Percentiles rank a stretch among this genome's conserved stretches.
phyloP scores from a whole-genome alignment of 192 early-diverging fungal species.

The Rhizoclosmatium sp. region DNA sequence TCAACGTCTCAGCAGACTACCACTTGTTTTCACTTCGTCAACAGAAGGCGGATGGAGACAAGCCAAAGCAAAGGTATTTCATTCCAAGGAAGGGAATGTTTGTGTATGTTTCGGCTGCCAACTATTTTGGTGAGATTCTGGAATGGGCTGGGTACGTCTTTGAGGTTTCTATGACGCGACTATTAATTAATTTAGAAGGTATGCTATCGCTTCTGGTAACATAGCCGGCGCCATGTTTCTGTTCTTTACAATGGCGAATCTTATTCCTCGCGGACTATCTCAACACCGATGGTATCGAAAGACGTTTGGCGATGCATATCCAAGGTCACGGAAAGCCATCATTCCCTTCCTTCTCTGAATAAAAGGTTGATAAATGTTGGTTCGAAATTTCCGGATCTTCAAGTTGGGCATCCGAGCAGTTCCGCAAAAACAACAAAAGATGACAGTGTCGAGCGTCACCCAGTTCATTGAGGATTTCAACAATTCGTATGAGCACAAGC shows the following conservation, averaged over 20 bases:
- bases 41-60: neutral
- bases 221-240: slow-evolving; percentile 29
- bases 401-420: neutral
- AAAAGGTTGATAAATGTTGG: neutral
- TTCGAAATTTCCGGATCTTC: neutral
- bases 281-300: slow-evolving; percentile 44
- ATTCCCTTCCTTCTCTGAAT: slow-evolving; percentile 42
- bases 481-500: slow-evolving; percentile 40
- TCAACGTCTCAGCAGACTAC: slow-evolving; percentile 39
- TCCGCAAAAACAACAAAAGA: neutral
- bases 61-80: slow-evolving; percentile 34
- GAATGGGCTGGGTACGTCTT: slow-evolving; percentile 47
- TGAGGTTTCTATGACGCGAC: neutral
- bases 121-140: slow-evolving; percentile 52
- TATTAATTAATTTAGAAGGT: neutral
- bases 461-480: slow-evolving; percentile 45
- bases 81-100: slow-evolving; percentile 42
- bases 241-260: slow-evolving; percentile 45
- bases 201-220: slow-evolving; percentile 38
- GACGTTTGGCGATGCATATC: slow-evolving; percentile 47
- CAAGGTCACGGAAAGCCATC: slow-evolving; percentile 39
- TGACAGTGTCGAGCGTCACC: neutral
- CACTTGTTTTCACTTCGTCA: slow-evolving; percentile 35
- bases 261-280: slow-evolving; percentile 45
- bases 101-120: slow-evolving; percentile 39